Base-by-base conservation (phyloP, 257 asterid species). In the Penstemon davidsonii region DNA sequence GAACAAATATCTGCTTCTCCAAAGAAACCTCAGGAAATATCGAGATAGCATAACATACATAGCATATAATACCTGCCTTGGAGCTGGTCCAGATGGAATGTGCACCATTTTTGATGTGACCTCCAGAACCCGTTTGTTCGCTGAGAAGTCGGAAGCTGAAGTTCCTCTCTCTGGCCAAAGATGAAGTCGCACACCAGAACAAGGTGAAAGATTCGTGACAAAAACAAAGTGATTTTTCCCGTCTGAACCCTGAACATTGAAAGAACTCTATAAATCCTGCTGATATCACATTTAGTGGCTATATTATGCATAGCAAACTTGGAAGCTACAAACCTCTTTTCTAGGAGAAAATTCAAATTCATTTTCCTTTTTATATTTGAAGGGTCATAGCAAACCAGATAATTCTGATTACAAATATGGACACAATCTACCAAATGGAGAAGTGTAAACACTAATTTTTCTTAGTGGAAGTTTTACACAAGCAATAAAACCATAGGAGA, bases 81-180 rank as follows among this genome's bases (percentile, higher is more conserved):
- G 97, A 74, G 99, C 95, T 57, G 99, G 96, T 66, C 99, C 95
- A 49, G 97, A 88, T 5, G 99, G 99, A 82, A 94, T 88, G 71
- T 79, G 96, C 75, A 87, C 86, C 96, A 91, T 91, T 81, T 85
- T 88, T 68, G 93, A 87, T 42, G 99, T 91, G 74, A 94, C 87
- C 73, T 94, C 99, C 68, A 91, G 74, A 55, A 79, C 85, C 49
- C 73, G 73, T 55, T 81, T 78, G 70, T 80, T 64, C 2, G 74
- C 67, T 45, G 91, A 78, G 40, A 73, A 60, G 60, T 77, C 84
- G 41, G 88, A 80, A 64, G 75, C 70, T 63, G 81, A 79, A 51
- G 77, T 82, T 78, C 84, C 89, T 78, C 83, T 88, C 79, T 79
- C 87, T 19, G 77, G 89, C 99, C 99, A 94, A 68, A 94, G 96